These are phyloP conservation scores for Cercospora citrullina DNA, from an alignment of 2,329 filamentous ascomycete species.

Conservation along the genomic window DNA sequence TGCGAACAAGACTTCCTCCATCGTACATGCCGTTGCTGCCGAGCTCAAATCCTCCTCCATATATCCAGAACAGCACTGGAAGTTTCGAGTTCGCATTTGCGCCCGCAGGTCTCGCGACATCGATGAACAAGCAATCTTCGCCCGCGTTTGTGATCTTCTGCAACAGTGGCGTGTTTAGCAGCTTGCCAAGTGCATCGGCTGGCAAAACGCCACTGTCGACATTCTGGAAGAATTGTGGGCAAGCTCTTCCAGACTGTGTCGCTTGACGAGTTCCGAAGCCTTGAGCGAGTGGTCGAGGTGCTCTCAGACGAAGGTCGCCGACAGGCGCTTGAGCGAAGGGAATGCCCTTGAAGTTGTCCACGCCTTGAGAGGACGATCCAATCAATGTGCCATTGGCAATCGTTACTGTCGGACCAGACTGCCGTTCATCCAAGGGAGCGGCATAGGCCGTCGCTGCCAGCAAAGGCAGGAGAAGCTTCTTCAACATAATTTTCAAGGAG, in stretches of 20 bases:
- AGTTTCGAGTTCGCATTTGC: constrained; percentile 43
- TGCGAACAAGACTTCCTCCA: constrained; percentile 42
- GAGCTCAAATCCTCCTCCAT: constrained; percentile 48
- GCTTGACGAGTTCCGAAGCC: constrained; percentile 63
- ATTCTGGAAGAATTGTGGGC: constrained; percentile 63
- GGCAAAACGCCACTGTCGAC: constrained; percentile 43
- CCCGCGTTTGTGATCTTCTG: constrained; percentile 41
- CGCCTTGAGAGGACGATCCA: constrained; percentile 47
- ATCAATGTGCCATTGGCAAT: constrained; percentile 59
- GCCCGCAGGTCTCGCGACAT: constrained; percentile 44
- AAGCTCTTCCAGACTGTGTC: constrained; percentile 59
- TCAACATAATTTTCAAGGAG: not conserved
- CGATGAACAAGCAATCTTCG: constrained; percentile 45
- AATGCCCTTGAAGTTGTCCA: constrained; percentile 73
- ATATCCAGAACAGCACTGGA: constrained; percentile 53
- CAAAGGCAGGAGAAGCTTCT: constrained; percentile 13
- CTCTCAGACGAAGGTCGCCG: constrained; percentile 66
- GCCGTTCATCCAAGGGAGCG: constrained; percentile 23
- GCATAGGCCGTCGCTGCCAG: constrained; percentile 18
- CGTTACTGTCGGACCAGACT: constrained; percentile 31
- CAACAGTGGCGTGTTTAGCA: constrained; percentile 44
- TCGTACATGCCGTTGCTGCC: constrained; percentile 45
- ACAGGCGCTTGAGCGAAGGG: constrained; percentile 72
- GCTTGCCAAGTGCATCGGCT: constrained; percentile 39
- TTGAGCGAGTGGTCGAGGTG: constrained; percentile 61